A percentile compares a stretch with the other conserved stretches of the same genome.
Evolutionary conservation across 2,329 filamentous ascomycete species (phyloP).

Genomic region (Alternaria ethzedia): DNA sequence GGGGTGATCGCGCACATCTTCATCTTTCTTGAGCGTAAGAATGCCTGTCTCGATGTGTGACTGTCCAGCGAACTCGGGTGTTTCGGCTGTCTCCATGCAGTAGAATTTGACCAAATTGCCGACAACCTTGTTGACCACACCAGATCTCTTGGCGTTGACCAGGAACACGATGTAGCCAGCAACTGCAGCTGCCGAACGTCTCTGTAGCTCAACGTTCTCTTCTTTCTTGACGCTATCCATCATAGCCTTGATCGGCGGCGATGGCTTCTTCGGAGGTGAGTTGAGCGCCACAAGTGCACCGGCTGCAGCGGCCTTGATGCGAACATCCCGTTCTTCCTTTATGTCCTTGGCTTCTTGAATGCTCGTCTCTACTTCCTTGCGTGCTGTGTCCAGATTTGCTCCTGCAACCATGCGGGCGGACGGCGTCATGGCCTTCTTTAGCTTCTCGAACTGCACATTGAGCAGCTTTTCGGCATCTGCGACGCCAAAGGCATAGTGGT

Average conservation of each 20-base stretch:
- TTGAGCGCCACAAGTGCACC: conserved; percentile 88
- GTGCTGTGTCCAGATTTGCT: conserved; percentile 79
- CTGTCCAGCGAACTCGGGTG: conserved; percentile 90
- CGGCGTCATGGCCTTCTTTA: conserved; percentile 88
- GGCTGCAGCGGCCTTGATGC: conserved; percentile 84
- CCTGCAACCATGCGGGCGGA: conserved; percentile 85
- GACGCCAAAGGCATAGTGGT: conserved; percentile 90
- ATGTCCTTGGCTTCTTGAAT: conserved; percentile 80
- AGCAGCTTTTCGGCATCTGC: conserved; percentile 87
- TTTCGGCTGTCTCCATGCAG: conserved; percentile 96
- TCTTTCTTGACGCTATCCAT: conserved; percentile 99
- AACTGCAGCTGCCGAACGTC: conserved; percentile 83
- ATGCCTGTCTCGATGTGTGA: conserved; percentile 79
- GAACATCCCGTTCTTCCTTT: conserved; percentile 82
- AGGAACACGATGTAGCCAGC: conserved; percentile 86
- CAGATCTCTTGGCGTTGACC: conserved; percentile 77
- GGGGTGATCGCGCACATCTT: conserved; percentile 90
- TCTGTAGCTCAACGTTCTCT: conserved; percentile 87
- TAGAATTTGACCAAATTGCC: conserved; percentile 96
- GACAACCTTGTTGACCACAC: conserved; percentile 93
- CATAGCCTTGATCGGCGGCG: conserved; percentile 89
- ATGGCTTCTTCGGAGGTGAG: conserved; percentile 89
- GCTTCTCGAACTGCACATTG: conserved; percentile 80
- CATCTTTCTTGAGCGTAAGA: conserved; percentile 93
- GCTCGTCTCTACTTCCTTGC: conserved; percentile 70